Evolutionary conservation across 768 basidiomycete species (phyloP), one percentile per base, ranked within the genome.

Genomic region (Sporobolomyces pararoseus): DNA sequence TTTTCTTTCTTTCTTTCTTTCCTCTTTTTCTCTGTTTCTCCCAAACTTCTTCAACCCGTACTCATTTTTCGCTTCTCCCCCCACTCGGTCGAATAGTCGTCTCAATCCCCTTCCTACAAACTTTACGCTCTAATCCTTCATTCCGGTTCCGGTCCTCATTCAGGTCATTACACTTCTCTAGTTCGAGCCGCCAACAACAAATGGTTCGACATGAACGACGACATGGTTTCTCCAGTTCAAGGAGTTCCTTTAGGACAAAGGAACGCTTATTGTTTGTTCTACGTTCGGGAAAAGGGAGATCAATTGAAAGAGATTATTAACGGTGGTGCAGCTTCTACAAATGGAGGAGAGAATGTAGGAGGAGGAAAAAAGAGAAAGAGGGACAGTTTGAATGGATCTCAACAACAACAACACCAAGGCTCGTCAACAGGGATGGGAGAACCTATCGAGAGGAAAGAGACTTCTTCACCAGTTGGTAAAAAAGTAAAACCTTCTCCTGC

Each of bases 141-240:
- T 78, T 90, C 89, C 16, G 96, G 96, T 61, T 84, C 86, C 49
- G 92, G 93, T 7, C 91, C 94, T 19, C 90, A 96, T 77, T 94
- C 90, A 2, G 96, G 96, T 6, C 96, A 99, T 79, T 99, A 99
- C 80, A 91, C 86, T 73, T 88, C 94, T 23, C 87, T 86, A 75
- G 86, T 96, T 76, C 90, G 87, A 78, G 83, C 85, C 47, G 83
- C 82, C 42, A 81, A 84, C 39, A 87, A 86, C 16, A 81, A 81
- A 42, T 99, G 94, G 94, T 87, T 84, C 80, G 87, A 91, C 81
- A 94, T 94, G 87, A 95, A 99, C 80, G 96, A 99, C 78, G 91
- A 93, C 34, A 82, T 82, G 53, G 88, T 93, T 29, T 80, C 83
- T 14, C 76, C 80, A 5, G 31, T 31, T 32, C 19, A 77, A 73